phyloP scores from a whole-genome alignment of 2,329 filamentous ascomycete species.

The Aureobasidium zeae region DNA sequence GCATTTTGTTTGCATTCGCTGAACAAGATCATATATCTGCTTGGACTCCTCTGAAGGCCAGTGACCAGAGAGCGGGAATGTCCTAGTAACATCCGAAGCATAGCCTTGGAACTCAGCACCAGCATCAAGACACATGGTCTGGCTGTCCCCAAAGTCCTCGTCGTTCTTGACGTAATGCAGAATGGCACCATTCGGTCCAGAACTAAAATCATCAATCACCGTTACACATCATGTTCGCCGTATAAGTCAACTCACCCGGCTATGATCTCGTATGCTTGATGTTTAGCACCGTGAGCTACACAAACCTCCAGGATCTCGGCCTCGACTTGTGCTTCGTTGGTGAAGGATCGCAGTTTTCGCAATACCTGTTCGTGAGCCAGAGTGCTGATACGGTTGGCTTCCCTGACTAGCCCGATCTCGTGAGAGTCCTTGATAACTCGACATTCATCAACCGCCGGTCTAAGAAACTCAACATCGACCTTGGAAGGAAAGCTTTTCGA shows the following conservation, averaged over 20 bases:
- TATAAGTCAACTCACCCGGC: conserved; percentile 53
- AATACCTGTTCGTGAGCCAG: conserved; percentile 69
- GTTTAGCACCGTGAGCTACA: conserved; percentile 60
- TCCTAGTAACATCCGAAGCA: conserved; percentile 81
- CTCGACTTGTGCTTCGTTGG: conserved; percentile 75
- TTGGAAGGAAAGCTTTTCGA: not conserved
- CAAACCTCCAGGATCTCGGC: conserved; percentile 67
- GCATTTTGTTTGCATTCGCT: conserved; percentile 70
- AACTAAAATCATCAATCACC: too few relatives aligned
- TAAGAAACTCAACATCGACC: conserved; percentile 34
- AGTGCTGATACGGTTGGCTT: conserved; percentile 72
- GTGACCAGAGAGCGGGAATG: conserved; percentile 64
- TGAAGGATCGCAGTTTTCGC: conserved; percentile 50
- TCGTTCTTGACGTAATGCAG: conserved; percentile 83
- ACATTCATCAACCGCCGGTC: conserved; percentile 66
- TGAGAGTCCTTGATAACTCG: conserved; percentile 76
- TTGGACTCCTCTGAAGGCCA: conserved; percentile 60
- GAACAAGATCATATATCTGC: conserved; percentile 67
- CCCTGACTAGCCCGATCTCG: conserved; percentile 72
- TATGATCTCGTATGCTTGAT: conserved; percentile 83
- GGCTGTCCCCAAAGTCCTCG: conserved; percentile 56
- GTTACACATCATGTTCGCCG: too few relatives aligned
- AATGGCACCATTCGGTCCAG: conserved; percentile 71
- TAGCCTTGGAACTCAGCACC: conserved; percentile 80
- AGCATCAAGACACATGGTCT: conserved; percentile 76